Conservation (phyloP, 2,329 filamentous ascomycete species). For the Ophiostoma angusticollis region DNA sequence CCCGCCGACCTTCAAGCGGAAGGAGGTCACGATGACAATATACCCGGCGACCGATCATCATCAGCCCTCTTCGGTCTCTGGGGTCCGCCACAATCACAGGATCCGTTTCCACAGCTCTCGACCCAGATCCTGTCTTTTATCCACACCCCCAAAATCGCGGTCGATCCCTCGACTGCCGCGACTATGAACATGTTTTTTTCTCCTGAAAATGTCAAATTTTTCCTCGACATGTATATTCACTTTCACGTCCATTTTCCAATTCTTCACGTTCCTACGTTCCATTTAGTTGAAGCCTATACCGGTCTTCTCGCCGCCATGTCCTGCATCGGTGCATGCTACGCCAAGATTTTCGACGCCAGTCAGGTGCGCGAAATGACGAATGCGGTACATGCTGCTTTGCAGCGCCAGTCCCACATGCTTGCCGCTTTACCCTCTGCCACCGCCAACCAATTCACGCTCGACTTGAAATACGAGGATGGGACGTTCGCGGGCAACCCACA, state of each 20-base stretch:
- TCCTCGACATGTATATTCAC: slow-evolving; percentile 57
- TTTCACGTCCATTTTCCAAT: slow-evolving; percentile 64
- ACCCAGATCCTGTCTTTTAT: slow-evolving; percentile 44
- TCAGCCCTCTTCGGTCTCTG: slow-evolving; percentile 40
- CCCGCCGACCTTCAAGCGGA: slow-evolving; percentile 30
- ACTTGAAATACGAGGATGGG: slow-evolving; percentile 27
- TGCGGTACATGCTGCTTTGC: slow-evolving; percentile 43
- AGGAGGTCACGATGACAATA: slow-evolving; percentile 12
- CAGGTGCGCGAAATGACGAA: slow-evolving; percentile 59
- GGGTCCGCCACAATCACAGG: slow-evolving; percentile 33
- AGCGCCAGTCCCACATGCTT: slow-evolving; percentile 41
- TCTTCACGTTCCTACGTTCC: slow-evolving; percentile 59
- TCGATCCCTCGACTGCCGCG: slow-evolving; percentile 36
- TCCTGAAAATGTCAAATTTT: slow-evolving; percentile 55
- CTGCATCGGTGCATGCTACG: slow-evolving; percentile 64
- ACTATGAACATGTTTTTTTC: slow-evolving; percentile 49
- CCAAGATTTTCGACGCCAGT: slow-evolving; percentile 43
- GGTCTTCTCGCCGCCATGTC: slow-evolving; percentile 58
- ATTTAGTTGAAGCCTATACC: slow-evolving; percentile 51
- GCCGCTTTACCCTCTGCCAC: slow-evolving; percentile 27
- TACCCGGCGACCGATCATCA: slow-evolving; percentile 29
- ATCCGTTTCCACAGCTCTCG: slow-evolving; percentile 41
- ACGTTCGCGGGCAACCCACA: slow-evolving; percentile 22
- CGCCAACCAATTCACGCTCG: slow-evolving; percentile 14
- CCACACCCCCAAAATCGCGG: slow-evolving; percentile 42